phyloP scores from a whole-genome alignment of 2,329 filamentous ascomycete genomes.

The Thelonectria discophora region DNA sequence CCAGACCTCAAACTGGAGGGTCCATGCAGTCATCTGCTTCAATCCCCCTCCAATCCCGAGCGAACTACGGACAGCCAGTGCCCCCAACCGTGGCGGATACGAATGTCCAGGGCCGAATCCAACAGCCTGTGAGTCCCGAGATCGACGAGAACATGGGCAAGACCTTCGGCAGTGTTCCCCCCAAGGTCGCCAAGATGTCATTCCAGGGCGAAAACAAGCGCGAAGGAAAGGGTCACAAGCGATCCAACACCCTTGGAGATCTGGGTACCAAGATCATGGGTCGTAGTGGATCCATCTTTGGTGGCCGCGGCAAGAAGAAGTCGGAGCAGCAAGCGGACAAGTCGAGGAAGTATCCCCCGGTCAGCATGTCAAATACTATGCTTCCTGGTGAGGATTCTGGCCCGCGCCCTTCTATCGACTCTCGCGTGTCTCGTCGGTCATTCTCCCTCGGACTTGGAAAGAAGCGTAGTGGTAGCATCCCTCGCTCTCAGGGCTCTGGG shows the following conservation, averaged over 20 bases:
- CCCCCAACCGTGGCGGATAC: constrained; percentile 88
- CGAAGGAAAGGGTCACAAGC: constrained; percentile 67
- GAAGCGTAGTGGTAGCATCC: constrained; percentile 74
- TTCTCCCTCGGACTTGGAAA: constrained; percentile 75
- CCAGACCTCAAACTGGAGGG: constrained; percentile 81
- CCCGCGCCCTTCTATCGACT: constrained; percentile 73
- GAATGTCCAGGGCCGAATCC: constrained; percentile 88
- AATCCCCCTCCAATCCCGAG: constrained; percentile 72
- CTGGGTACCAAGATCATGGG: constrained; percentile 87
- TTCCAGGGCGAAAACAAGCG: constrained; percentile 64
- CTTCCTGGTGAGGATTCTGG: constrained; percentile 63
- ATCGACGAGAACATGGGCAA: constrained; percentile 75
- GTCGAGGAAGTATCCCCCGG: constrained; percentile 81
- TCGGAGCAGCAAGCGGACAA: constrained; percentile 64
- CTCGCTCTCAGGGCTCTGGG: constrained; percentile 63
- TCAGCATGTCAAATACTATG: constrained; percentile 84
- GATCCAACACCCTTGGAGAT: constrained; percentile 80
- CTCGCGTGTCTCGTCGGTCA: constrained; percentile 70
- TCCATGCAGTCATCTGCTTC: constrained; percentile 77
- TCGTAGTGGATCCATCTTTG: constrained; percentile 82
- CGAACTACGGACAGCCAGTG: constrained; percentile 81
- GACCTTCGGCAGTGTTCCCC: constrained; percentile 66
- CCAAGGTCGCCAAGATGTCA: constrained; percentile 66
- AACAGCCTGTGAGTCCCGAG: constrained; percentile 70
- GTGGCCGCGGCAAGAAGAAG: constrained; percentile 65